These are phyloP conservation scores for Sanguinoderma infundibulare DNA, from an alignment of 1,284 basidiomycete genomes.

Conservation along the genomic window DNA sequence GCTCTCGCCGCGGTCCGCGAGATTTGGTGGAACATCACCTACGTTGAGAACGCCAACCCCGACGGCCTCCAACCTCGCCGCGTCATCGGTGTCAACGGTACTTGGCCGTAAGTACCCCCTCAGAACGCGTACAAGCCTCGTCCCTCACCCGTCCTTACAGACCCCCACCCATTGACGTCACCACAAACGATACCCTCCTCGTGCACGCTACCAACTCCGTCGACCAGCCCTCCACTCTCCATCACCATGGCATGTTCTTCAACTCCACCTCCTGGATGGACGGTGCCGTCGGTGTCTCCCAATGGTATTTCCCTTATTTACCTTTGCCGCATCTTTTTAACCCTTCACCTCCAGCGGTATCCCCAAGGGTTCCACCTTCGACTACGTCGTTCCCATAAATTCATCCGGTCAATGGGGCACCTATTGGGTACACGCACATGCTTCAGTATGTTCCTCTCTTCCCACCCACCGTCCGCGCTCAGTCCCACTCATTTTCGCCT, in stretches of 20 bases:
- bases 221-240: constrained; percentile 65
- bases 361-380: constrained; percentile 74
- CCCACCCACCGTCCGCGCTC: neutral
- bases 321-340: neutral
- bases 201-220: constrained; percentile 81
- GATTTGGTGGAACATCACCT: constrained; percentile 83
- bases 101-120: constrained; percentile 81
- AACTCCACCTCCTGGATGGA: constrained; percentile 88
- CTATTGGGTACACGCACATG: constrained; percentile 88
- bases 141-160: constrained; percentile 39
- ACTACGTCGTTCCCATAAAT: constrained; percentile 83
- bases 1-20: constrained; percentile 65
- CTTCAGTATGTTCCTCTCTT: constrained; percentile 43
- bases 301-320: constrained; percentile 61
- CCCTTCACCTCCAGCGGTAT: constrained; percentile 63
- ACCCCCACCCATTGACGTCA: constrained; percentile 80
- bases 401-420: constrained; percentile 80
- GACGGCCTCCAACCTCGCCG: constrained; percentile 75
- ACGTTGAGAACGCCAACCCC: constrained; percentile 73
- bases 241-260: constrained; percentile 95
- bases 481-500: constrained; percentile 9
- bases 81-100: constrained; percentile 86
- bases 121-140: neutral
- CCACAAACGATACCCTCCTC: constrained; percentile 71
- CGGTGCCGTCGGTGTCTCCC: constrained; percentile 81